These are phyloP conservation scores for Talaromyces atroroseus DNA, from an alignment of 2,329 filamentous ascomycete species.

Conservation along the genomic window DNA sequence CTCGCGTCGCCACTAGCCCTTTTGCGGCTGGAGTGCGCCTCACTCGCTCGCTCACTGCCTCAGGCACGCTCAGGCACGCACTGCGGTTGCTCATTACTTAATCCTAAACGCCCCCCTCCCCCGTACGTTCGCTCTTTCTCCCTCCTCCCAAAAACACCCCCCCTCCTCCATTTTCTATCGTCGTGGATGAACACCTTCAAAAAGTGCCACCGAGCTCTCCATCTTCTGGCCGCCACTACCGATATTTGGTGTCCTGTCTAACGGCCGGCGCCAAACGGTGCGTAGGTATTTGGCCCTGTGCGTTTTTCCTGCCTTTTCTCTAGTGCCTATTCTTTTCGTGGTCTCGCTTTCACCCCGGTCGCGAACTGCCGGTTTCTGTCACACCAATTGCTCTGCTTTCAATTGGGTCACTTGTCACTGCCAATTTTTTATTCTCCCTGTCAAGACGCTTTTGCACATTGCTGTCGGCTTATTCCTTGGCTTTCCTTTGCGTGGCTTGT, in stretches of 20 bases:
- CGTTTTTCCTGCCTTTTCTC: constrained; percentile 9
- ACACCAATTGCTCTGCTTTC: constrained; percentile 1
- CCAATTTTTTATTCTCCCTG: neutral
- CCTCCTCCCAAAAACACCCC: constrained; percentile 12
- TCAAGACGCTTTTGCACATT: neutral
- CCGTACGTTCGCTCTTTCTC: constrained; percentile 13
- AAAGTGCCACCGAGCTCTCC: constrained; percentile 24
- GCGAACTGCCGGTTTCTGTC: neutral
- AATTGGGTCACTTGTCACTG: neutral
- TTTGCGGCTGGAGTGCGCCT: neutral
- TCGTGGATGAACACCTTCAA: constrained; percentile 11
- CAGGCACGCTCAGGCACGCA: constrained; percentile 17
- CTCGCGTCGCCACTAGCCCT: neutral
- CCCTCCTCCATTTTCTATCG: constrained; percentile 14
- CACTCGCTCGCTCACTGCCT: constrained; percentile 5
- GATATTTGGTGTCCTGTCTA: constrained; percentile 43
- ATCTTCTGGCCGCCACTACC: constrained; percentile 40
- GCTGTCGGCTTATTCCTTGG: neutral
- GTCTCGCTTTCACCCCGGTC: neutral
- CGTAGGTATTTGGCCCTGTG: constrained; percentile 37
- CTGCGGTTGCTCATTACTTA: constrained; percentile 9
- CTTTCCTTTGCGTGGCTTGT: neutral
- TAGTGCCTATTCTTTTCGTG: constrained; percentile 12
- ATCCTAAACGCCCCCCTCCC: constrained; percentile 13
- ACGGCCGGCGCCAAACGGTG: constrained; percentile 43